A percentile compares a stretch with the other conserved stretches of the same genome.
These are phyloP conservation scores for Aspergillus tubingensis DNA, from an alignment of 2,329 filamentous ascomycete species.

Conservation along the genomic window DNA sequence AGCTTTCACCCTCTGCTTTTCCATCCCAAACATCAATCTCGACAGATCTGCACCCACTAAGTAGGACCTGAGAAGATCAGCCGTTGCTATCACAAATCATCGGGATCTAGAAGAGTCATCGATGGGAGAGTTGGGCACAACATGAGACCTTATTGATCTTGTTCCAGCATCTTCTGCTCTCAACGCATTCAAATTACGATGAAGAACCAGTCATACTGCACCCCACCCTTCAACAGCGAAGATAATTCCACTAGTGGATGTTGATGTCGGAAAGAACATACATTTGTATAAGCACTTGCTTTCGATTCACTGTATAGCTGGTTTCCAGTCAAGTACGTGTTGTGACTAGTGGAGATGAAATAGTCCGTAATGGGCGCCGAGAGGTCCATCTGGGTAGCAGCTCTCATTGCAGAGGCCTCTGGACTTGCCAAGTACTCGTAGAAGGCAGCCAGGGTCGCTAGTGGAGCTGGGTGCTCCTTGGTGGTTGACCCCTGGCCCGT, in stretches of 20 bases:
- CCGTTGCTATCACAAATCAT: background rate
- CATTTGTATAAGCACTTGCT: constrained; percentile 74
- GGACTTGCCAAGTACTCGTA: constrained; percentile 52
- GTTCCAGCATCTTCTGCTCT: no score
- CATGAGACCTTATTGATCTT: no score
- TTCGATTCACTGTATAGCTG: constrained; percentile 78
- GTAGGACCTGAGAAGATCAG: constrained; percentile 59
- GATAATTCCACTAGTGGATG: no score
- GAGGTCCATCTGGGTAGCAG: constrained; percentile 56
- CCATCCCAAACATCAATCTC: constrained; percentile 97
- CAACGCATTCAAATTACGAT: no score
- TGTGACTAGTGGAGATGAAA: constrained; percentile 93
- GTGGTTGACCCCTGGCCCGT: background rate
- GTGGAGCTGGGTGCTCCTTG: constrained; percentile 13
- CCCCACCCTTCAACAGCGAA: no score
- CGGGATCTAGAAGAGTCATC: background rate
- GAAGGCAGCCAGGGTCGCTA: constrained; percentile 46
- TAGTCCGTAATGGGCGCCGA: constrained; percentile 78
- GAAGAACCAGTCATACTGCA: no score
- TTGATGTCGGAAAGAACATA: constrained; percentile 45
- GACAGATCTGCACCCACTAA: constrained; percentile 80
- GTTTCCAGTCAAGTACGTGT: constrained; percentile 87
- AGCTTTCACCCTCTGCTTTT: constrained; percentile 45
- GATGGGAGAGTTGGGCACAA: no score
- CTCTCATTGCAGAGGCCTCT: constrained; percentile 45